Percentiles rank a stretch among this genome's conserved stretches.
Evolutionary conservation across 2,329 filamentous ascomycete genomes (phyloP).

Genomic region (Sporothrix euskadiensis): DNA sequence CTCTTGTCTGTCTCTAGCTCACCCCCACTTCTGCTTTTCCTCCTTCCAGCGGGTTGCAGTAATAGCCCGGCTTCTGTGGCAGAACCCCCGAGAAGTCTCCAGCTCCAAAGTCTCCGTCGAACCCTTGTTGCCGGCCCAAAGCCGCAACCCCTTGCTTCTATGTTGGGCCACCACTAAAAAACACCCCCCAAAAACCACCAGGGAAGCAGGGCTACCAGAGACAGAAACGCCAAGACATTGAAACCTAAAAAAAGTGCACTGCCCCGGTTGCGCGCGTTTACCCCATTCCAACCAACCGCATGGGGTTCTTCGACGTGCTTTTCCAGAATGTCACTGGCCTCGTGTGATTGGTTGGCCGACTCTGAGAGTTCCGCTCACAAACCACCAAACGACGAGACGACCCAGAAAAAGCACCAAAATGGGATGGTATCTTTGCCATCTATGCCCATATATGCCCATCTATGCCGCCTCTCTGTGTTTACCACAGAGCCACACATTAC

Average conservation of each 20-base stretch:
- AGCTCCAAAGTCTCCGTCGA: not conserved
- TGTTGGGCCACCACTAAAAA: not conserved
- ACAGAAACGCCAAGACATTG: constrained; percentile 5
- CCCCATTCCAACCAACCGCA: constrained; percentile 25
- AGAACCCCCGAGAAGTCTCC: not conserved
- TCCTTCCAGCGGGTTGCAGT: not conserved
- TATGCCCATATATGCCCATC: too few species aligned
- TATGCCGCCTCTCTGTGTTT: not conserved
- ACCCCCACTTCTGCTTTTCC: constrained; percentile 1
- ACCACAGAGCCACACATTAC: too few species aligned
- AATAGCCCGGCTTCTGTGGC: not conserved
- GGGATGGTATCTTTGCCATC: not conserved
- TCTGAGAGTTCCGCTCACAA: not conserved
- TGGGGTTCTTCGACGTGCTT: constrained; percentile 7
- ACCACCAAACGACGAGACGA: not conserved
- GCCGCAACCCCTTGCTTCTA: not conserved
- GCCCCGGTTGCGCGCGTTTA: constrained; percentile 20
- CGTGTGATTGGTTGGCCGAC: constrained; percentile 22
- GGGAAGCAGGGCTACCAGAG: not conserved
- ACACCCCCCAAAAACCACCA: not conserved
- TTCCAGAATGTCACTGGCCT: constrained; percentile 30
- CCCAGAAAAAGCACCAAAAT: not conserved
- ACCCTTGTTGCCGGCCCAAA: constrained; percentile 4
- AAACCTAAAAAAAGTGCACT: constrained; percentile 23
- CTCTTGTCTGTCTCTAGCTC: not conserved